Conservation (phyloP, 495 filamentous ascomycete species). For the Penicillium malachiteum region DNA sequence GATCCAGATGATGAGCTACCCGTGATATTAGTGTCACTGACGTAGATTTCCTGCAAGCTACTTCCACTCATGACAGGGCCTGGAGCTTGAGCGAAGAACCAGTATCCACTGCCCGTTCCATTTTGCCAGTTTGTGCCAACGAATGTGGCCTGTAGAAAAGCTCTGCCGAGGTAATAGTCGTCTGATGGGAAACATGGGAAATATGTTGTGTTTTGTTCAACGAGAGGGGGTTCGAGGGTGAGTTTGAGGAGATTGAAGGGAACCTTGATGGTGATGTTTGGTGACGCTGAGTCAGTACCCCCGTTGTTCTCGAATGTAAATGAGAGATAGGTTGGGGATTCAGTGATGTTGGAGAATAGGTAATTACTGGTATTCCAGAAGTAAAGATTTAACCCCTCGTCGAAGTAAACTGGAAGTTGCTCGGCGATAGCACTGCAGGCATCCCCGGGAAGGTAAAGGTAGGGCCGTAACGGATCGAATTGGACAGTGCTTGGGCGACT, state of each 20-base stretch:
- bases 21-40: not conserved
- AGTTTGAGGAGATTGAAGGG: slow-evolving; percentile 55
- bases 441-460: slow-evolving; percentile 47
- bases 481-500: slow-evolving; percentile 21
- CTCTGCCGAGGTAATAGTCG: slow-evolving; percentile 46
- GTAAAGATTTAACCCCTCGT: slow-evolving; percentile 42
- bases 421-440: slow-evolving; percentile 51
- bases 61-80: slow-evolving; percentile 30
- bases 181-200: slow-evolving; percentile 49
- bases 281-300: slow-evolving; percentile 10
- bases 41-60: not conserved
- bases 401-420: slow-evolving; percentile 45
- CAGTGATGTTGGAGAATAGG: slow-evolving; percentile 42
- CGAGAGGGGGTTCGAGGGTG: slow-evolving; percentile 48
- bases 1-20: not conserved
- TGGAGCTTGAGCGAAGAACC: slow-evolving; percentile 52
- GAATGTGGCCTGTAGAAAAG: slow-evolving; percentile 59
- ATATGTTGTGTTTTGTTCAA: slow-evolving; percentile 42
- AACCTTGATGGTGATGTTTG: slow-evolving; percentile 50
- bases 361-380: slow-evolving; percentile 48
- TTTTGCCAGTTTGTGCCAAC: slow-evolving; percentile 48
- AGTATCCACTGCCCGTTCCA: slow-evolving; percentile 27
- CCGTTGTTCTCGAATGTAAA: slow-evolving; percentile 45
- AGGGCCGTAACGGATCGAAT: slow-evolving; percentile 43
- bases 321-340: slow-evolving; percentile 47